Percentiles rank a stretch among this genome's conserved stretches.
phyloP scores from a whole-genome alignment of 192 early-diverging fungal species.

The Martensiomyces pterosporus region DNA sequence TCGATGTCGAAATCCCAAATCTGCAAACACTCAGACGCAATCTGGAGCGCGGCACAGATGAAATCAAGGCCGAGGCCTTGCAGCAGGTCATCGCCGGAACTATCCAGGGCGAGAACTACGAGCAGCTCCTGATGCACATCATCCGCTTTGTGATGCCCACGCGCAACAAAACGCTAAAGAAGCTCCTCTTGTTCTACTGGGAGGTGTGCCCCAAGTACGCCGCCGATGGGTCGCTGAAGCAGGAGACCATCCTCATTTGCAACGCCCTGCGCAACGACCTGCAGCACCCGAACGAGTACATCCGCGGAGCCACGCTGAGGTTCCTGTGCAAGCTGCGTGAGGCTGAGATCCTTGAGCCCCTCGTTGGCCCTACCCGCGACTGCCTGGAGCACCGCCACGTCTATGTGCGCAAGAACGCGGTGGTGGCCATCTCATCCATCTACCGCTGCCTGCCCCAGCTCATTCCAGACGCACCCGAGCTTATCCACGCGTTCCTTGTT shows the following conservation, averaged over 20 bases:
- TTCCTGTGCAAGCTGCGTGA: slow-evolving; percentile 95
- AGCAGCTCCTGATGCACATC: slow-evolving; percentile 91
- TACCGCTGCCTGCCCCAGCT: slow-evolving; percentile 87
- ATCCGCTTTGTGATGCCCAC: slow-evolving; percentile 97
- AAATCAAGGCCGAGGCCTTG: slow-evolving; percentile 91
- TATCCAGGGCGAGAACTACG: slow-evolving; percentile 89
- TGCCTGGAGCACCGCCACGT: slow-evolving; percentile 94
- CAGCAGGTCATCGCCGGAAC: slow-evolving; percentile 86
- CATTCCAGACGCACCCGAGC: slow-evolving; percentile 92
- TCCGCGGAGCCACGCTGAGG: slow-evolving; percentile 88
- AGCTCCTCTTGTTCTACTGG: slow-evolving; percentile 94
- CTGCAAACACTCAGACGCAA: slow-evolving; percentile 41
- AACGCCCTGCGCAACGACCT: slow-evolving; percentile 94
- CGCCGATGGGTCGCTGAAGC: slow-evolving; percentile 87
- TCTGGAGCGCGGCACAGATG: slow-evolving; percentile 90
- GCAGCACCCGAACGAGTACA: slow-evolving; percentile 98
- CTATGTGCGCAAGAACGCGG: slow-evolving; percentile 98
- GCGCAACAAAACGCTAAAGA: slow-evolving; percentile 95
- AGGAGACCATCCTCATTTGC: slow-evolving; percentile 94
- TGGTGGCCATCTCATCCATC: slow-evolving; percentile 86
- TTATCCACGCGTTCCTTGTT: slow-evolving; percentile 67
- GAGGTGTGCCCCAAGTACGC: slow-evolving; percentile 94
- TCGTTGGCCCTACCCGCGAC: slow-evolving; percentile 79
- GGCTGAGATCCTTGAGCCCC: slow-evolving; percentile 90
- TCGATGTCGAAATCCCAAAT: slow-evolving; percentile 39